phyloP scores from a whole-genome alignment of 495 filamentous ascomycete genomes.

The Annulohypoxylon stygium region DNA sequence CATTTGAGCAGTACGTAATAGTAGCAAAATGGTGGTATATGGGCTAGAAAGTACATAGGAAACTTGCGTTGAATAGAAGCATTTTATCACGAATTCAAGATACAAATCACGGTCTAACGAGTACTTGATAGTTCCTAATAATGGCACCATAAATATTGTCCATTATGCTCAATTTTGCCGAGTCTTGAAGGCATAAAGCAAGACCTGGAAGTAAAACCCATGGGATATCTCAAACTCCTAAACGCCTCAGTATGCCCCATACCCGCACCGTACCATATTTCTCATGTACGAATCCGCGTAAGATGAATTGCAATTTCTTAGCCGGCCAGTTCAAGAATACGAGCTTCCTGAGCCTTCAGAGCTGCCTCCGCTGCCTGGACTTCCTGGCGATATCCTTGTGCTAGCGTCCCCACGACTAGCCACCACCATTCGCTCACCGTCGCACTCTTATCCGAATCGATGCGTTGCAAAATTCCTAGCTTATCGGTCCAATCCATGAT shows the following conservation, averaged over 20 bases:
- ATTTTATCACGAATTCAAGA: not conserved
- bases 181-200: not conserved
- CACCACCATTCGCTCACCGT: constrained; percentile 79
- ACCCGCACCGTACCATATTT: constrained; percentile 4
- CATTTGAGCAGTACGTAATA: constrained; percentile 7
- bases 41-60: not conserved
- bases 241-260: constrained; percentile 30
- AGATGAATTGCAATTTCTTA: not conserved
- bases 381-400: constrained; percentile 19
- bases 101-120: not conserved
- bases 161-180: not conserved
- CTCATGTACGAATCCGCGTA: constrained; percentile 9
- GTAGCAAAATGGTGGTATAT: not conserved
- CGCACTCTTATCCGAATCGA: constrained; percentile 59
- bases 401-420: constrained; percentile 56
- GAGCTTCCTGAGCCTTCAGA: not conserved
- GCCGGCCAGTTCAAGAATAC: not conserved
- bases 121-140: not conserved
- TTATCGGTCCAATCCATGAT: constrained; percentile 74
- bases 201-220: constrained; percentile 18
- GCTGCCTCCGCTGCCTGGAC: too few relatives aligned
- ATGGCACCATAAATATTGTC: not conserved
- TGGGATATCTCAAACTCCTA: constrained; percentile 17
- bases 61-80: not conserved
- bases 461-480: constrained; percentile 60